These are phyloP conservation scores for Candida mattraensis DNA, from an alignment of 805 yeast genomes.

Conservation along the genomic window DNA sequence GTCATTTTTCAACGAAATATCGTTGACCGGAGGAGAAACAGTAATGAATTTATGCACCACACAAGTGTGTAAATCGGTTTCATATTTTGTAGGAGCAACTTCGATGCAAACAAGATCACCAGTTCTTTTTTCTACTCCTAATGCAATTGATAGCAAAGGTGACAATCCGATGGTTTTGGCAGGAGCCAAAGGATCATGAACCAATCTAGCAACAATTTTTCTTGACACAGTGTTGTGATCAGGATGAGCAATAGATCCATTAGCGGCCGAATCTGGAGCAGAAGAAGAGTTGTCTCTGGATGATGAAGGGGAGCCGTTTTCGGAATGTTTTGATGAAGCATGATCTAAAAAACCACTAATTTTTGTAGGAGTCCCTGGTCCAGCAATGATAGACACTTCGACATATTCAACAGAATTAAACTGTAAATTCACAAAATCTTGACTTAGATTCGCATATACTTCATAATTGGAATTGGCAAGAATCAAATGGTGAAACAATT, in stretches of 20 bases:
- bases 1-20: conserved; percentile 35
- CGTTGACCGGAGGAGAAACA: conserved; percentile 35
- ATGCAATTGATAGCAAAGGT: conserved; percentile 50
- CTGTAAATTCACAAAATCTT: conserved; percentile 27
- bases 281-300: conserved; percentile 12
- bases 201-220: conserved; percentile 52
- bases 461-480: conserved; percentile 31
- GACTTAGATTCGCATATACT: conserved; percentile 46
- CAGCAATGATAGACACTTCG: conserved; percentile 50
- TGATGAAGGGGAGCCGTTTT: conserved; percentile 2
- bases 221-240: conserved; percentile 35
- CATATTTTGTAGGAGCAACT: conserved; percentile 28
- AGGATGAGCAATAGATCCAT: conserved; percentile 8
- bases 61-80: conserved; percentile 26
- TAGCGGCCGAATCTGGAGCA: conserved; percentile 11
- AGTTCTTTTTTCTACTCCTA: conserved; percentile 48
- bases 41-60: conserved; percentile 57
- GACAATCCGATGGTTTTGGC: conserved; percentile 52
- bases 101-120: conserved; percentile 59
- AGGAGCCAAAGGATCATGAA: conserved; percentile 37
- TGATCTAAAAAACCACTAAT: conserved; percentile 19
- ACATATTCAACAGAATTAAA: conserved; percentile 44
- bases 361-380: conserved; percentile 43
- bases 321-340: conserved; percentile 4
- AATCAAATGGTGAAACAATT: conserved; percentile 26